These are phyloP conservation scores for Verticillium dahliae DNA, from an alignment of 2,329 filamentous ascomycete genomes.

Conservation along the genomic window DNA sequence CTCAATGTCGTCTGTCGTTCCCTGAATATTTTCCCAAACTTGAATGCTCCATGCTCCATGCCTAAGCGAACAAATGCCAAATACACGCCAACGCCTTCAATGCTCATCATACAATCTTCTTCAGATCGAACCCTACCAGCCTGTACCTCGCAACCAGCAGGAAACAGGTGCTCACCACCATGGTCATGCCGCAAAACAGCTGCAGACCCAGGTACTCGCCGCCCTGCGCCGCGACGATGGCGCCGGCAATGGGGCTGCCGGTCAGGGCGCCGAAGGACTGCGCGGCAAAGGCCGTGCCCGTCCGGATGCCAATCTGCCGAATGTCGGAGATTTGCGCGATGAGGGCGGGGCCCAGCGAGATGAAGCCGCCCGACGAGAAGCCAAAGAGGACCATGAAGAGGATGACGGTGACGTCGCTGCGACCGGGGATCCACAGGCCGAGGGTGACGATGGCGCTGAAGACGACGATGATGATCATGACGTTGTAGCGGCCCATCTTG, in stretches of 20 bases:
- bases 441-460: slow-evolving; percentile 28
- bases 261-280: slow-evolving; percentile 41
- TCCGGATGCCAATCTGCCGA: slow-evolving; percentile 23
- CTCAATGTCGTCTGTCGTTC: too few species aligned
- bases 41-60: background rate
- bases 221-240: slow-evolving; percentile 25
- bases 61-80: background rate
- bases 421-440: slow-evolving; percentile 29
- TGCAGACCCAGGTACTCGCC: slow-evolving; percentile 54
- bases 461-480: slow-evolving; percentile 24
- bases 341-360: slow-evolving; percentile 34
- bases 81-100: background rate
- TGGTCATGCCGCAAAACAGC: slow-evolving; percentile 55
- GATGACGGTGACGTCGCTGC: slow-evolving; percentile 25
- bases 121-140: background rate
- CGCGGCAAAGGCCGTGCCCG: slow-evolving; percentile 25
- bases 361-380: slow-evolving; percentile 36
- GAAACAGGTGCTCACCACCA: slow-evolving; percentile 17
- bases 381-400: slow-evolving; percentile 37
- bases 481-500: slow-evolving; percentile 30
- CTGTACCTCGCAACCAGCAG: background rate
- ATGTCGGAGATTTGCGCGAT: slow-evolving; percentile 30
- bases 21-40: too few species aligned
- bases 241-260: slow-evolving; percentile 35
- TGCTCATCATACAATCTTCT: background rate